These are phyloP conservation scores for Rosa persica DNA, from an alignment of 306 rosid genomes.

Conservation along the genomic window DNA sequence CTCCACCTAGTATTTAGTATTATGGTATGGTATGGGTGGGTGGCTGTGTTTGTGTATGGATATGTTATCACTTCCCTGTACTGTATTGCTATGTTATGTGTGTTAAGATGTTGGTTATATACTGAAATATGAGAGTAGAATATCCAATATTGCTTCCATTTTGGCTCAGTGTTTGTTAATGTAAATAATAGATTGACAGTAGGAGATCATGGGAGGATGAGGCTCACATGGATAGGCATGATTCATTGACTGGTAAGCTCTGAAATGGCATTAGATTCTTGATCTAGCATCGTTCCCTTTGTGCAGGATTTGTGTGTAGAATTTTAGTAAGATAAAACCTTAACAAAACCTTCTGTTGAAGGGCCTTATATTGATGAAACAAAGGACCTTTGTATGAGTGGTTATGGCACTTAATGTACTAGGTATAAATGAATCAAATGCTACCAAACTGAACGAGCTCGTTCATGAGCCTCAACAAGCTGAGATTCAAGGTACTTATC, in stretches of 20 bases:
- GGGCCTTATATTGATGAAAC: background rate
- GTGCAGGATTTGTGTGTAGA: background rate
- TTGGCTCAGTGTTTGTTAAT: slow-evolving; percentile 31
- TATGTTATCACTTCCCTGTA: no score
- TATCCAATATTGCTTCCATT: background rate
- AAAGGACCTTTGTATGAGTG: background rate
- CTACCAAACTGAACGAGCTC: background rate
- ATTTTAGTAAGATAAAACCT: background rate
- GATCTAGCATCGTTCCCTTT: background rate
- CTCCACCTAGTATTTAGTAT: background rate
- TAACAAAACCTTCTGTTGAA: background rate
- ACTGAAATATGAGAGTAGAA: background rate
- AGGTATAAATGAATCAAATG: background rate
- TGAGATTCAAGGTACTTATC: background rate
- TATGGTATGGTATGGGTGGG: background rate
- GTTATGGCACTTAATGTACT: background rate
- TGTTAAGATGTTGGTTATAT: background rate
- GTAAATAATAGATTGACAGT: slow-evolving; percentile 67
- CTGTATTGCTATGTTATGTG: background rate
- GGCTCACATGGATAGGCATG: slow-evolving; percentile 72
- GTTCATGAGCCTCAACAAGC: background rate
- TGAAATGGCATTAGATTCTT: slow-evolving; percentile 4
- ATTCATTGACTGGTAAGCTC: slow-evolving; percentile 60
- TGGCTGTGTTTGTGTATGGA: background rate
- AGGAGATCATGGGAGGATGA: slow-evolving; percentile 97